A percentile compares a stretch with the other conserved stretches of the same genome.
phyloP scores from a whole-genome alignment of 805 yeast species.

The Metschnikowia borealis region DNA sequence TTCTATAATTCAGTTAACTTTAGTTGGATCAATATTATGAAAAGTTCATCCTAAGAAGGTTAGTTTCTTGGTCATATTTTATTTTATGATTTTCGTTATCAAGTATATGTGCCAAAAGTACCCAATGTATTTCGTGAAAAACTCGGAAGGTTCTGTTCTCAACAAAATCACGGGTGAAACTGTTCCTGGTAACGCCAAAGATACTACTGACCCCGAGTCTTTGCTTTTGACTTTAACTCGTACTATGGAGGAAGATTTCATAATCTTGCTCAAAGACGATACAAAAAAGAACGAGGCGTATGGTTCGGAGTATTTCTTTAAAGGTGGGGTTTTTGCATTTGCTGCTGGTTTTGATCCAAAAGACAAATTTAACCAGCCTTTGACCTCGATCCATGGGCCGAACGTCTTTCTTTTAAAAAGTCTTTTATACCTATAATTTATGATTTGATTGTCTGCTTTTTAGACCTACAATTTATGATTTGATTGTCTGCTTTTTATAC shows the following conservation, averaged over 20 bases:
- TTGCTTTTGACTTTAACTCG: conserved; percentile 23
- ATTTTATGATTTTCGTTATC: conserved; percentile 5
- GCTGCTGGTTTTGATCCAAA: conserved; percentile 43
- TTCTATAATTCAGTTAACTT: no score
- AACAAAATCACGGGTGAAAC: conserved; percentile 26
- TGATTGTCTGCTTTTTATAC: no score
- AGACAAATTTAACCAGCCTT: conserved; percentile 35
- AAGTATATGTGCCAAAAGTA: conserved; percentile 34
- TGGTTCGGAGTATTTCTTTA: conserved; percentile 39
- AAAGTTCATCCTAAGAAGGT: no score
- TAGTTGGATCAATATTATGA: no score
- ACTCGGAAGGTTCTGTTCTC: conserved; percentile 16
- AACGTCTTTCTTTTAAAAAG: conserved; percentile 3
- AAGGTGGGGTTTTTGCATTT: conserved; percentile 43
- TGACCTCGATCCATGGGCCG: conserved; percentile 38
- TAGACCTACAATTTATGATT: no score
- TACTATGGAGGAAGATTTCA: conserved; percentile 41
- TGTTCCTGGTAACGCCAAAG: conserved; percentile 18
- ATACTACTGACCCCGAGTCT: conserved; percentile 10
- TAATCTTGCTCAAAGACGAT: conserved; percentile 35
- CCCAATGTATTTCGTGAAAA: conserved; percentile 32
- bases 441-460: no score
- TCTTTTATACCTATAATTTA: neutral
- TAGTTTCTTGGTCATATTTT: neutral
- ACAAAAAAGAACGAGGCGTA: conserved; percentile 23